phyloP scores from a whole-genome alignment of 2,329 filamentous ascomycete species.

The Neobulgaria alba region DNA sequence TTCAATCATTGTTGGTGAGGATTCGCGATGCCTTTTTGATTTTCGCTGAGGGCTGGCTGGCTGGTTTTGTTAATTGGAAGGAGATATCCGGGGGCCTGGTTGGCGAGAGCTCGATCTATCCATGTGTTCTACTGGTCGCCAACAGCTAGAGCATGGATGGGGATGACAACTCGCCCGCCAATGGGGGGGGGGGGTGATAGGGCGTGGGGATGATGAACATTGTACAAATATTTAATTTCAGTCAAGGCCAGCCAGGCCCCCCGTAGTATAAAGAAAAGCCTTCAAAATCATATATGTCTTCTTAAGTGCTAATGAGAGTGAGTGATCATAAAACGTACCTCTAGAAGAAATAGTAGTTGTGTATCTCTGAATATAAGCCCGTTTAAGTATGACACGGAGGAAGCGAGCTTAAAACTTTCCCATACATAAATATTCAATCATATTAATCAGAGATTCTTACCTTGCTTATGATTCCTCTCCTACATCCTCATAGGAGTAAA shows the following conservation, averaged over 20 bases:
- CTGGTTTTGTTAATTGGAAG: not conserved
- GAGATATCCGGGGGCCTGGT: not conserved
- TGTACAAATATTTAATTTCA: not conserved
- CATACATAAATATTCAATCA: too few relatives aligned
- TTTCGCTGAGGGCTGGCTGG: not conserved
- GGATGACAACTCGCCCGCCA: not conserved
- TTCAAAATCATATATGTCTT: too few relatives aligned
- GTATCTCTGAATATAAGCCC: too few relatives aligned
- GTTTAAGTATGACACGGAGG: too few relatives aligned
- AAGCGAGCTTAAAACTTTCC: too few relatives aligned
- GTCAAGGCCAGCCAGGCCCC: not conserved
- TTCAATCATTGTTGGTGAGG: not conserved
- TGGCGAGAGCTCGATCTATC: not conserved
- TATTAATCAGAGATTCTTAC: too few relatives aligned
- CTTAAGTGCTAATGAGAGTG: too few relatives aligned
- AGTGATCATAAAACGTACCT: too few relatives aligned
- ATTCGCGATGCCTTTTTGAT: not conserved
- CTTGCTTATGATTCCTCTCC: too few relatives aligned
- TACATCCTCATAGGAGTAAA: too few relatives aligned
- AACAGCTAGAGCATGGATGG: not conserved
- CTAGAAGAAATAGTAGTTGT: too few relatives aligned
- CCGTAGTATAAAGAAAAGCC: not conserved
- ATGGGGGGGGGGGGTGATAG: too few relatives aligned
- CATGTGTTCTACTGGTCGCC: not conserved
- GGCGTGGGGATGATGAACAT: not conserved